Percentiles rank a stretch among this genome's conserved stretches.
phyloP scores from a whole-genome alignment of 139 green algal genomes.

The Chlamydomonas schloesseri region DNA sequence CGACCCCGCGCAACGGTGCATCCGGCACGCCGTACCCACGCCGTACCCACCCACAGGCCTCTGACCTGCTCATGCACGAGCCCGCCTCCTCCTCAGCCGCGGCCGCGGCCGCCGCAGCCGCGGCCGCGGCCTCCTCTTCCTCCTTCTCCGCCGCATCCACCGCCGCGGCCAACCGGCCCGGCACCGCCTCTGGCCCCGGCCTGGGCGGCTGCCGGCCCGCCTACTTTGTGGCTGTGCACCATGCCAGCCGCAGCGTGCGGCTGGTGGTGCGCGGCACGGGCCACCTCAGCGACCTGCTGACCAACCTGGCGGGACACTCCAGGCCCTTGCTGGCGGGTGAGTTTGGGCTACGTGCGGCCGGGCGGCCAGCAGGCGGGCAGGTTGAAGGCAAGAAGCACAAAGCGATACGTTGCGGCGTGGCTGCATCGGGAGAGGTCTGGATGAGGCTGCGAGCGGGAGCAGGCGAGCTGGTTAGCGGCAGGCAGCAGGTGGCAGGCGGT shows the following conservation, averaged over 20 bases:
- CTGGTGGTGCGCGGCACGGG: slow-evolving; percentile 29
- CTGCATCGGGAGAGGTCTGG: no score
- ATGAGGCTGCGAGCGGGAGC: no score
- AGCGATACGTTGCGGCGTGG: no score
- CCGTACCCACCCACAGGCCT: not conserved
- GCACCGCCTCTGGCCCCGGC: not conserved
- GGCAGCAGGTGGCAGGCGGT: no score
- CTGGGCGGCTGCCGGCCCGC: not conserved
- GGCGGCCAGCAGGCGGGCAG: no score
- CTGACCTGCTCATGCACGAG: not conserved
- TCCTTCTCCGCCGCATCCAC: not conserved
- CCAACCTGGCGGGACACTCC: slow-evolving; percentile 5
- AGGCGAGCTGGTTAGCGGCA: no score
- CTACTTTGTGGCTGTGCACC: slow-evolving; percentile 25
- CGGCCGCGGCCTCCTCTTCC: not conserved
- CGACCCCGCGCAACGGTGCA: no score
- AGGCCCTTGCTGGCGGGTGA: not conserved
- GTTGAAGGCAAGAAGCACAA: no score
- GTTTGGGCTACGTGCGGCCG: no score
- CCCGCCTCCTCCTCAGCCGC: no score
- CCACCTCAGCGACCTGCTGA: slow-evolving; percentile 31
- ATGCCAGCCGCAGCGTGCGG: slow-evolving; percentile 1
- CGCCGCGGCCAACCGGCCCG: not conserved
- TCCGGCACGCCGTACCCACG: no score
- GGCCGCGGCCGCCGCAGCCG: no score